Percentiles rank a stretch among this genome's conserved stretches.
phyloP scores from a whole-genome alignment of 2,329 filamentous ascomycete genomes.

The Penicillium verrucosum region DNA sequence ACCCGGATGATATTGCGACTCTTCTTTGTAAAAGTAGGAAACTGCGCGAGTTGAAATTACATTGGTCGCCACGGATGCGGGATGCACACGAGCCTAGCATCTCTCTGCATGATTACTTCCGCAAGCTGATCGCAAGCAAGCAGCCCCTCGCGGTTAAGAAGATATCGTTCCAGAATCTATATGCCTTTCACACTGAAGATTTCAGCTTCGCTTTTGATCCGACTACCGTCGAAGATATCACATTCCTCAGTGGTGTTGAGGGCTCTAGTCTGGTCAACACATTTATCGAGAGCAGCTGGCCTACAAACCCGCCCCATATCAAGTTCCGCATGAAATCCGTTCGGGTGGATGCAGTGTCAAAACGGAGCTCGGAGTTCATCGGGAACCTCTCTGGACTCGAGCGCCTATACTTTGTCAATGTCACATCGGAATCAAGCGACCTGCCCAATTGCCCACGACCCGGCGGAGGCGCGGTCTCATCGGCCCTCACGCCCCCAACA shows the following conservation, averaged over 20 bases:
- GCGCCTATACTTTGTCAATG: slow-evolving; percentile 52
- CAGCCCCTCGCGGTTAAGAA: slow-evolving; percentile 49
- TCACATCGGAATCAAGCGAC: slow-evolving; percentile 29
- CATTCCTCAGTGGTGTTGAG: slow-evolving; percentile 51
- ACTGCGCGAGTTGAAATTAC: slow-evolving; percentile 54
- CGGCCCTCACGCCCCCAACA: slow-evolving; percentile 30
- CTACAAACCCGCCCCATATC: slow-evolving; percentile 27
- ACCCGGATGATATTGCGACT: slow-evolving; percentile 60
- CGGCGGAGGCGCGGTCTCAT: slow-evolving; percentile 11
- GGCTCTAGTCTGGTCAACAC: slow-evolving; percentile 40
- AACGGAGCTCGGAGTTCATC: slow-evolving; percentile 45
- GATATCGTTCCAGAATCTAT: slow-evolving; percentile 57
- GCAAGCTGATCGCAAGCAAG: slow-evolving; percentile 50
- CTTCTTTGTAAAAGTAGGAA: slow-evolving; percentile 54
- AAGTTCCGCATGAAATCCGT: slow-evolving; percentile 47
- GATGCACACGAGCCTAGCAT: slow-evolving; percentile 57
- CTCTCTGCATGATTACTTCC: slow-evolving; percentile 54
- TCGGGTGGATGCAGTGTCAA: slow-evolving; percentile 49
- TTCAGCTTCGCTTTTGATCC: slow-evolving; percentile 47
- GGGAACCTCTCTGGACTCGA: slow-evolving; percentile 46
- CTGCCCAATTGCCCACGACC: slow-evolving; percentile 33
- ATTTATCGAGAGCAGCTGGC: slow-evolving; percentile 58
- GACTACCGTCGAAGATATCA: slow-evolving; percentile 46
- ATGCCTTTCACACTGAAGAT: slow-evolving; percentile 50
- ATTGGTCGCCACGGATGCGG: slow-evolving; percentile 62